Percentiles rank a stretch among this genome's conserved stretches.
Conservation (phyloP, 306 rosid genomes). For the Trifolium dubium region DNA sequence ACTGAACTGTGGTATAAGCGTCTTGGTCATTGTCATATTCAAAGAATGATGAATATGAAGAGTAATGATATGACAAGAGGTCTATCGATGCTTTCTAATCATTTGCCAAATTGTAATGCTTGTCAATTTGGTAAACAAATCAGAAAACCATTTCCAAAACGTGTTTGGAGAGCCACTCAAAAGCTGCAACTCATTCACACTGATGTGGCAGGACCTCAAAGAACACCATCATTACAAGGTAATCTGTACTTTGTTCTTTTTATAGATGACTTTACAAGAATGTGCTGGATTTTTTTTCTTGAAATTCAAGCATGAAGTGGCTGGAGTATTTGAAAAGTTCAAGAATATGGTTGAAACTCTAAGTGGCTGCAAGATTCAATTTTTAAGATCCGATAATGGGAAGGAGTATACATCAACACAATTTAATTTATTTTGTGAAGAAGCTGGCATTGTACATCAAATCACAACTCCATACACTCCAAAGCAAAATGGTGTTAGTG, state of each 20-base stretch:
- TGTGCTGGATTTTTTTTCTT: neutral
- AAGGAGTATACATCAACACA: slow-evolving; percentile 5
- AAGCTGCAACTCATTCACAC: slow-evolving; percentile 19
- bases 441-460: neutral
- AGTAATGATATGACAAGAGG: neutral
- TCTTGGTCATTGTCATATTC: slow-evolving; percentile 2
- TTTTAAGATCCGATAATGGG: neutral
- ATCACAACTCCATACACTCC: slow-evolving; percentile 9
- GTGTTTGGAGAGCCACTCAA: slow-evolving; percentile 1
- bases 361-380: no score
- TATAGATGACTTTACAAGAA: neutral
- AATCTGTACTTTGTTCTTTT: neutral
- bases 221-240: slow-evolving; percentile 8
- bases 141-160: neutral
- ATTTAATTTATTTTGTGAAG: slow-evolving; percentile 16
- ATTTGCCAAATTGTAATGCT: slow-evolving; percentile 5
- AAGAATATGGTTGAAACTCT: no score
- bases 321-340: neutral
- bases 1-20: neutral
- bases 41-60: no score
- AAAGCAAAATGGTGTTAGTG: slow-evolving; percentile 6
- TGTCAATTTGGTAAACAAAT: slow-evolving; percentile 25
- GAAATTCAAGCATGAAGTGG: slow-evolving; percentile 9
- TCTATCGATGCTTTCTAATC: neutral
- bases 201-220: neutral